Evolutionary conservation across 202 grass and related monocot genomes (phyloP).

Genomic region (Zizania palustris): DNA sequence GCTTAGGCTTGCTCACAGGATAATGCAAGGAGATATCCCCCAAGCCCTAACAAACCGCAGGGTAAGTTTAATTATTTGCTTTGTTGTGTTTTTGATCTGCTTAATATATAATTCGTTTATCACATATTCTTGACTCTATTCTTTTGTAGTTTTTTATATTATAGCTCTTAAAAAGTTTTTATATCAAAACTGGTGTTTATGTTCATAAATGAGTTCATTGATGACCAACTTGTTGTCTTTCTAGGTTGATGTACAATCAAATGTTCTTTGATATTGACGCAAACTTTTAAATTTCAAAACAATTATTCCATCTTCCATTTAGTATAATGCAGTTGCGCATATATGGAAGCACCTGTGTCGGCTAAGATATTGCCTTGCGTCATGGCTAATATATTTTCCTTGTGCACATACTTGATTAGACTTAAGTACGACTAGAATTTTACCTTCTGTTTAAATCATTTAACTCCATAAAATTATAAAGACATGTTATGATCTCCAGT

Average conservation of each 20-base stretch:
- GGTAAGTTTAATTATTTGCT: constrained; percentile 48
- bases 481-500: neutral
- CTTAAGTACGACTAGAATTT: neutral
- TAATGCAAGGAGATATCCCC: constrained; percentile 95
- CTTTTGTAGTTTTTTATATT: neutral
- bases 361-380: too few species aligned
- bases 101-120: neutral
- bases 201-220: too few species aligned
- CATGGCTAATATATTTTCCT: too few species aligned
- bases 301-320: too few species aligned
- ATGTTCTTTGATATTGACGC: too few species aligned
- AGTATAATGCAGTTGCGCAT: too few species aligned
- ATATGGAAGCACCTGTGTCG: too few species aligned
- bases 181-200: neutral
- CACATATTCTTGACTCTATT: neutral
- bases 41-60: constrained; percentile 88
- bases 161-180: neutral
- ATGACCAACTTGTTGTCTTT: too few species aligned
- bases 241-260: too few species aligned
- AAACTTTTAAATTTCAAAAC: too few species aligned
- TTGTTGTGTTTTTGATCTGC: neutral
- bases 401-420: too few species aligned
- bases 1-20: constrained; percentile 92
- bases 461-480: neutral
- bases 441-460: neutral